Base-by-base conservation (phyloP, 177 flowering plant species). In the Vitis hybrid region DNA sequence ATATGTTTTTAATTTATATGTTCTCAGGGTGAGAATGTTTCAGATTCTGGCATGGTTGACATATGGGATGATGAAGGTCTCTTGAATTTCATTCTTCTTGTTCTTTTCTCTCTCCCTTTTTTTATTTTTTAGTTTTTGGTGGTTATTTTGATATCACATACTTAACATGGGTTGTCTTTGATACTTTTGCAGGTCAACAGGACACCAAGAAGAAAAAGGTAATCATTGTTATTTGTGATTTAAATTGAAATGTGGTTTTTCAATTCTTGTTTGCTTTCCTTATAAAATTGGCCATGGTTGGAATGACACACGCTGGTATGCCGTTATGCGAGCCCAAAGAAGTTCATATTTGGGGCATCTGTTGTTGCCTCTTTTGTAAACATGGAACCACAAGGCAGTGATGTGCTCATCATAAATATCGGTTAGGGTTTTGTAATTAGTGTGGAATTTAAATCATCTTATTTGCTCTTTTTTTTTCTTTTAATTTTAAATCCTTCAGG, bases 1-100 rank as follows among this genome's bases (percentile, higher is more conserved):
- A 33, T 55, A 13, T 51, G 63, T 51, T 19, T 48, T n/a, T 67
- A 16, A 51, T 74, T 61, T 64, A 51, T 13, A 29, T 52, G 60
- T 0, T 73, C 49, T 51, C 80, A 91, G 95, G 84, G 58, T 66
- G 75, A 65, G 56, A 55, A 72, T 53, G 74, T 33, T 14, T n/a
- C 70, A 10, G 80, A 62, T 55, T 63, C 89, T 63, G 80, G 74
- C 55, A 60, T 87, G 74, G 74, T 65, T 72, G 90, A 91, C 78
- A 5, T 90, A 49, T 94, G 98, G 98, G 84, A 66, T 59, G 74
- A 71, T 29, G 72, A 88, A 87, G 90, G 96, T 90, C 45, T 49
- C 51, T 60, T 48, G 51, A 7, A n/a, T 15, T n/a, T 65, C 33
- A 26, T 2, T 16, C 10, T 8, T n/a, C 13, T 51, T 16, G 39